Evolutionary conservation across 2,329 filamentous ascomycete genomes (phyloP).

Genomic region (Fusarium luffae): DNA sequence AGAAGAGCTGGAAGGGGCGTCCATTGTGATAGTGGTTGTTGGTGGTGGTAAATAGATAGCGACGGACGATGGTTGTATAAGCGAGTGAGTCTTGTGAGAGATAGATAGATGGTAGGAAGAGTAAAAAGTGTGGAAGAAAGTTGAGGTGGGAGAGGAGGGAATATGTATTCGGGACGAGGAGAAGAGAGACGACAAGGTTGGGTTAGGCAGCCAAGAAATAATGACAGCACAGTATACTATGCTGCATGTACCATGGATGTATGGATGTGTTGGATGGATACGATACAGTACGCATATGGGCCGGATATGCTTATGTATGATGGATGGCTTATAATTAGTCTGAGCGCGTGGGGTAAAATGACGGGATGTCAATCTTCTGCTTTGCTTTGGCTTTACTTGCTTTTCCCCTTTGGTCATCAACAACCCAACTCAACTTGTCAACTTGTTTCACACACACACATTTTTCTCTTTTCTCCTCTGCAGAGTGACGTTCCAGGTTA

Average conservation of each 20-base stretch:
- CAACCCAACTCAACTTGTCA: not conserved
- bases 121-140: not conserved
- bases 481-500: constrained; percentile 29
- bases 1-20: constrained; percentile 50
- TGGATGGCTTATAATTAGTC: constrained; percentile 7
- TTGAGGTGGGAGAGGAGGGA: constrained; percentile 17
- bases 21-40: constrained; percentile 39
- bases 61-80: constrained; percentile 10
- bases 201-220: constrained; percentile 29
- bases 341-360: constrained; percentile 31
- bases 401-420: constrained; percentile 10
- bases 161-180: constrained; percentile 17
- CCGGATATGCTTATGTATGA: constrained; percentile 24
- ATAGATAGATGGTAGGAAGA: not conserved
- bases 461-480: constrained; percentile 4
- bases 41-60: constrained; percentile 9
- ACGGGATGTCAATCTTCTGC: constrained; percentile 19
- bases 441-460: constrained; percentile 20
- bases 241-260: constrained; percentile 5
- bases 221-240: constrained; percentile 17
- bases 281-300: constrained; percentile 6
- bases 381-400: not conserved
- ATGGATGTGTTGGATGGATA: not conserved
- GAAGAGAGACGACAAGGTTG: not conserved
- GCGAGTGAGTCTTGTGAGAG: not conserved